These are phyloP conservation scores for Scenedesmus sp. DNA, from an alignment of 163 green algal genomes.

Conservation along the genomic window DNA sequence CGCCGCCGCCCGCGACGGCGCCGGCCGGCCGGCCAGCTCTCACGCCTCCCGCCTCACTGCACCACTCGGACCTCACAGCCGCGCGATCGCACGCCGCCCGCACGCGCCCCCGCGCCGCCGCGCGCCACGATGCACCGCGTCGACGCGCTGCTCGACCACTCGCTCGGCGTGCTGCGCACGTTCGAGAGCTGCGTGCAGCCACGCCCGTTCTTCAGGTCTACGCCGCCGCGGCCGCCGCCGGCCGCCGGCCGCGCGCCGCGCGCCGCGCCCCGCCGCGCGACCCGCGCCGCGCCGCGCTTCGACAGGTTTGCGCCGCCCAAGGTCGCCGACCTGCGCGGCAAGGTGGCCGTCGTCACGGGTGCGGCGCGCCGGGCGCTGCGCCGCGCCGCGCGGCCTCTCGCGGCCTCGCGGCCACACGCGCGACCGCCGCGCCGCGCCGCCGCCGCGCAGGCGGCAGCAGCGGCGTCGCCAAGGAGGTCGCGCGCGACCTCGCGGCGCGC, in stretches of 20 bases:
- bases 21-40: too few species aligned
- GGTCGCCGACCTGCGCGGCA: constrained; percentile 31
- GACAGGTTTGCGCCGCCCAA: constrained; percentile 17
- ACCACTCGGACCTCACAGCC: too few species aligned
- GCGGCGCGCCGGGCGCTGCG: not conserved
- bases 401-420: not conserved
- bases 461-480: constrained; percentile 35
- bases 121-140: constrained; percentile 29
- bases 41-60: too few species aligned
- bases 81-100: not conserved
- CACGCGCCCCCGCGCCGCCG: too few species aligned
- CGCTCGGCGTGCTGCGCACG: constrained; percentile 3
- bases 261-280: too few species aligned
- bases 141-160: constrained; percentile 25
- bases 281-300: not conserved
- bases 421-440: not conserved
- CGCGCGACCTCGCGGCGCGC: constrained; percentile 8
- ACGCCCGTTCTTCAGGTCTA: constrained; percentile 10
- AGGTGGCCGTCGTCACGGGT: constrained; percentile 44
- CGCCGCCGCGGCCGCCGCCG: not conserved
- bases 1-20: too few species aligned
- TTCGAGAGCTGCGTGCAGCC: constrained; percentile 36
- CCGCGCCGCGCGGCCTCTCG: not conserved
- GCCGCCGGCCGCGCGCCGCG: too few species aligned
- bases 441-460: constrained; percentile 38